Evolutionary conservation across 2,329 filamentous ascomycete species (phyloP), one percentile per base, ranked within the genome.

Genomic region (Cytospora piceicola): DNA sequence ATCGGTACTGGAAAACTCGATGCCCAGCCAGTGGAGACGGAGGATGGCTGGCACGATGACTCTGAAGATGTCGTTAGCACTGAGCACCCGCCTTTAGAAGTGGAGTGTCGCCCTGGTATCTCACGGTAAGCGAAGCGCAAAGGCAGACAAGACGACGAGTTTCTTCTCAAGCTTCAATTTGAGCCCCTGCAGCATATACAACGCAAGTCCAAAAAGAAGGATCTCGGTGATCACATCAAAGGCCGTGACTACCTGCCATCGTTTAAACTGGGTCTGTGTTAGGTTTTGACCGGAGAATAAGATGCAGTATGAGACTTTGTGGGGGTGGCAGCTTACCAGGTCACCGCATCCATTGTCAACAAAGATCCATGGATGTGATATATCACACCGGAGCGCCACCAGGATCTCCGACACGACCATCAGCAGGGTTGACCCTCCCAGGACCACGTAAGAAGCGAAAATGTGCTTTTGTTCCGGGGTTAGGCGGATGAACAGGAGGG

Each of bases 401-500:
- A 80, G 72, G 29, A 82, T 71, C 17, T 81, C 64, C 1, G 79
- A 79, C 12, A 76, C 70, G 17, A 81, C 68, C 12, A 77, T 68
- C 71, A 80, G 79, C 22, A 75, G 67, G 2, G 76, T 77, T 17
- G 77, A 77, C 0, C 74, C 67, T 4, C 63, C 73, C 2, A 82
- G 70, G 12, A 77, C 76, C 1, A 68, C 69, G 68, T 74, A 76
- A 5, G 78, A 75, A 3, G 74, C 72, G 17, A 73, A 61, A 14
- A 75, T 74, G 69, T 83, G 81, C 6, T 68, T 69, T 59, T 75
- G 77, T 32, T 79, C 75, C 8, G 79, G 79, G 3, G 80, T 80
- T 20, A 83, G 72, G 6, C 80, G 79, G 24, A 80, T 72, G 61
- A 81, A 78, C 14, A 83, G 76, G 20, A 78, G 74, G 7, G 77